Base-by-base conservation (phyloP, 805 yeast genomes). In the Candida alai region DNA sequence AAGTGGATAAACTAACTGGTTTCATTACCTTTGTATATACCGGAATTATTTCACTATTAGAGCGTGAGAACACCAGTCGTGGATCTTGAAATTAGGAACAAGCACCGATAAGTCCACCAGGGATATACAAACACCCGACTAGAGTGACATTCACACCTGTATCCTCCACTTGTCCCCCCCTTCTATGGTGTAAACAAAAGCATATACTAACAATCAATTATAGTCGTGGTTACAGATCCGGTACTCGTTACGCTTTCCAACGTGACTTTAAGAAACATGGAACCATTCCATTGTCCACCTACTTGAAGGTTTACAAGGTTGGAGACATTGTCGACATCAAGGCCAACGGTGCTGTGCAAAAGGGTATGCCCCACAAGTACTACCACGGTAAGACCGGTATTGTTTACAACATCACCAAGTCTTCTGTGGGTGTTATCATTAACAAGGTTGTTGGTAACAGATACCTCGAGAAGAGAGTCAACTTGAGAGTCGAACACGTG, bases 301-400 rank as follows among this genome's bases (percentile, higher is more conserved):
- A 90, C 93, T 75, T 93, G 78, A 88, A 86, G 84, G 75, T 80
- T 68, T 93, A 93, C 95, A 88, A 80, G 75, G 97, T 93, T 62
- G 98, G 98, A 66, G 98, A 93, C 73, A 90, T 93, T 61, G 98
- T 93, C 65, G 98, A 93, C 74, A 89, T 93, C 80, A 90, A 86
- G 78, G 98, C 94, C 72, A 93, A 93, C 71, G 96, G 96, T 80
- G 79, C 98, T 56, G 78, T 89, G 80, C 97, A 93, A 72, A 89
- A 90, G 84, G 97, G 97, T 86, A 87, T 93, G 96, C 98, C 98
- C 71, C 96, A 87, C 88, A 93, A 93, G 80, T 89, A 78, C 84
- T 93, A 93, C 96, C 97, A 93, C 81, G 98, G 98, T 76, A 93
- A 89, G 83, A 93, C 98, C 54, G 98, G 98, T 83, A 86, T 93